Conservation (phyloP, 2,329 filamentous ascomycete genomes). For the Penicillium sp. region DNA sequence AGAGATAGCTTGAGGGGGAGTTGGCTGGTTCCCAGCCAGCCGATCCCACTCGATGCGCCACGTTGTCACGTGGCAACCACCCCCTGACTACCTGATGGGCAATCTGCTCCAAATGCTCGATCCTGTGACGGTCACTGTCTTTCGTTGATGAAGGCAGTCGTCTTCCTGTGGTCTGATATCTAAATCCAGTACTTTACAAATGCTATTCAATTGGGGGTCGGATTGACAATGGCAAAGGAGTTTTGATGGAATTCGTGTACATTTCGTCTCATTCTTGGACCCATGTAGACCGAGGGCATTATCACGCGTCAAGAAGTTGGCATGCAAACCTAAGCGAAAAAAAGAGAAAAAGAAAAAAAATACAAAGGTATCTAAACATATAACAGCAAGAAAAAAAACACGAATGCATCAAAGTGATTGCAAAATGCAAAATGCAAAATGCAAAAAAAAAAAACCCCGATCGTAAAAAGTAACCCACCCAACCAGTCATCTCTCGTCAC, state of each 20-base stretch:
- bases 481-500: constrained; percentile 20
- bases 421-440: too few species aligned
- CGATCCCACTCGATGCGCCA: constrained; percentile 20
- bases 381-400: constrained; percentile 7
- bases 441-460: constrained; percentile 15
- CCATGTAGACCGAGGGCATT: constrained; percentile 8
- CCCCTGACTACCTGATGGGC: not conserved
- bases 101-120: too few species aligned
- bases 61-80: constrained; percentile 25
- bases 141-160: too few species aligned
- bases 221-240: not conserved
- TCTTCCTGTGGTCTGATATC: too few species aligned
- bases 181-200: not conserved
- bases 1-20: constrained; percentile 16
- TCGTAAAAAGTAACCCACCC: constrained; percentile 15
- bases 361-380: constrained; percentile 20
- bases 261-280: constrained; percentile 13
- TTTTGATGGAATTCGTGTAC: constrained; percentile 17
- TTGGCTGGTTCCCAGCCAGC: constrained; percentile 22
- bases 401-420: not conserved
- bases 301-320: too few species aligned
- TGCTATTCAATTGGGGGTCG: not conserved
- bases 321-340: too few species aligned
- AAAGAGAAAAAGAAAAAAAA: constrained; percentile 7
- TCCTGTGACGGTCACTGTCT: too few species aligned